A percentile compares a stretch with the other conserved stretches of the same genome.
These are phyloP conservation scores for Blastobotrys terrestris DNA, from an alignment of 805 yeast species.

Conservation along the genomic window DNA sequence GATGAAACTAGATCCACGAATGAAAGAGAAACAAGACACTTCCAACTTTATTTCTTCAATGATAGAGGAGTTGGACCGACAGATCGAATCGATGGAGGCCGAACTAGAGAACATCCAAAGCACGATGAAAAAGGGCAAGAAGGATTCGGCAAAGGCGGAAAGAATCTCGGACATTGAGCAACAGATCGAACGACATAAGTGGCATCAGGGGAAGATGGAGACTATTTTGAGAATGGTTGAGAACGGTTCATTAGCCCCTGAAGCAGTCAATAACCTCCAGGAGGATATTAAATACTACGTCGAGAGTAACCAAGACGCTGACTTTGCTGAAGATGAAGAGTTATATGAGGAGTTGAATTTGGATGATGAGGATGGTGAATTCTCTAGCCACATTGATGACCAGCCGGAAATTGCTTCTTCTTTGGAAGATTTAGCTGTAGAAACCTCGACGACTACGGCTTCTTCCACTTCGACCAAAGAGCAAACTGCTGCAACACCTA, in stretches of 20 bases:
- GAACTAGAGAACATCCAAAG: constrained; percentile 52
- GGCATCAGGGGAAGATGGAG: constrained; percentile 76
- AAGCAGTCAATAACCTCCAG: constrained; percentile 63
- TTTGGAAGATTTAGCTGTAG: constrained; percentile 33
- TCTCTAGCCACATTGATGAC: constrained; percentile 22
- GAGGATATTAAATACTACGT: constrained; percentile 92
- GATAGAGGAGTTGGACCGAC: constrained; percentile 76
- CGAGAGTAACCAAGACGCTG: constrained; percentile 88
- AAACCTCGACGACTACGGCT: constrained; percentile 20
- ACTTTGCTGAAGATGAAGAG: constrained; percentile 89
- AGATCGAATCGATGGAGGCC: constrained; percentile 71
- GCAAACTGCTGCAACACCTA: constrained; percentile 36
- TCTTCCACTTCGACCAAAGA: constrained; percentile 52
- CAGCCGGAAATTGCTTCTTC: constrained; percentile 25
- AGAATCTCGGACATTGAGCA: constrained; percentile 59
- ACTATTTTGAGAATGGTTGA: constrained; percentile 69
- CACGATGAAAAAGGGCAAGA: constrained; percentile 52
- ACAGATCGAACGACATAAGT: constrained; percentile 63
- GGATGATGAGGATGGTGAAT: constrained; percentile 42
- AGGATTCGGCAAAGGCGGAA: constrained; percentile 48
- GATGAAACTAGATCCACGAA: constrained; percentile 66
- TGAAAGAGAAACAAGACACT: constrained; percentile 70
- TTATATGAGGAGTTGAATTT: constrained; percentile 82
- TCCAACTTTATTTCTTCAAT: constrained; percentile 60
- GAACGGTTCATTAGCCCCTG: constrained; percentile 74